Conservation (phyloP, 306 rosid genomes). For the Corylus heterophylla region DNA sequence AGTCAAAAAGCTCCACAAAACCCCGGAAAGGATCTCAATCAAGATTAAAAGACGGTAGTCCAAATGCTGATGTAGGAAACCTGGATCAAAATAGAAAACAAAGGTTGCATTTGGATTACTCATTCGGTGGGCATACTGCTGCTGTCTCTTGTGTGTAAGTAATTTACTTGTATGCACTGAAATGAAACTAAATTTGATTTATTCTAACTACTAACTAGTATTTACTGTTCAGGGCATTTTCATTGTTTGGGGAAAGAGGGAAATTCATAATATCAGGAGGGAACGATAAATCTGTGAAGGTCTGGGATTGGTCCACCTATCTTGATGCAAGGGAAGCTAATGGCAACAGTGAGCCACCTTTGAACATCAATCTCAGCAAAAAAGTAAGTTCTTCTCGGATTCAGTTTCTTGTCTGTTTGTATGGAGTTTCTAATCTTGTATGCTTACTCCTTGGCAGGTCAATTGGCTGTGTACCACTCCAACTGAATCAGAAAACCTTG, state of each 20-base stretch:
- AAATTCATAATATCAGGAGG: constrained; percentile 86
- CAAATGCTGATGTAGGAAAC: constrained; percentile 29
- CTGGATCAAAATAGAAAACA: constrained; percentile 48
- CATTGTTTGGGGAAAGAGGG: constrained; percentile 81
- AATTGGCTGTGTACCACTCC: constrained; percentile 85
- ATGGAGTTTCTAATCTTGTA: constrained; percentile 19
- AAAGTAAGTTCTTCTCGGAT: constrained; percentile 51
- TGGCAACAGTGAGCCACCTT: constrained; percentile 20
- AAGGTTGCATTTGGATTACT: constrained; percentile 73
- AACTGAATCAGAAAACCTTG: constrained; percentile 74
- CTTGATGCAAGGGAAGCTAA: constrained; percentile 32
- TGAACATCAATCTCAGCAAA: constrained; percentile 56
- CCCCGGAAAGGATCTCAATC: constrained; percentile 58
- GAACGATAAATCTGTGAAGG: constrained; percentile 75
- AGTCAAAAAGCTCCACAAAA: constrained; percentile 54
- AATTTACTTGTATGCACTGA: constrained; percentile 21
- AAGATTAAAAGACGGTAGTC: constrained; percentile 47
- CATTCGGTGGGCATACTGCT: constrained; percentile 79
- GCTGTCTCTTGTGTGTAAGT: constrained; percentile 85
- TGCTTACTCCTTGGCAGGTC: constrained; percentile 56
- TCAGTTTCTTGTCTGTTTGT: constrained; percentile 21
- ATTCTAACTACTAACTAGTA: constrained; percentile 43
- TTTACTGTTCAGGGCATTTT: constrained; percentile 67
- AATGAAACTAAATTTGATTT: constrained; percentile 15
- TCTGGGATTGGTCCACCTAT: constrained; percentile 76